These are phyloP conservation scores for Lactarius deliciosus DNA, from an alignment of 768 basidiomycete species.

Conservation along the genomic window DNA sequence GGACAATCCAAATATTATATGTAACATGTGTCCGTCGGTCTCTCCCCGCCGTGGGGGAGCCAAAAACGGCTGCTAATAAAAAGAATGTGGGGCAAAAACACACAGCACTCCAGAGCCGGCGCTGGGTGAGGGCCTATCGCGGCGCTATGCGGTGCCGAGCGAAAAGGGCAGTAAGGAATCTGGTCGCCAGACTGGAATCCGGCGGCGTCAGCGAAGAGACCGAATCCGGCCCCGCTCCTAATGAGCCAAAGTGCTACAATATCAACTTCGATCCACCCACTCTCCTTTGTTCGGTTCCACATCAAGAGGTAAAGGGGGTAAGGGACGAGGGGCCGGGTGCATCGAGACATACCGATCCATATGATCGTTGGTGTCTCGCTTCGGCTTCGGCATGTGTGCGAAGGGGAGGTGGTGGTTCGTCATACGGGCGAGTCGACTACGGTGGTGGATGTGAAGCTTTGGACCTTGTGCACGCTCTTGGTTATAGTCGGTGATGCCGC, in stretches of 20 bases:
- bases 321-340: neutral
- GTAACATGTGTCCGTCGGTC: neutral
- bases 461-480: neutral
- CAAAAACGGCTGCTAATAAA: neutral
- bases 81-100: neutral
- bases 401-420: neutral
- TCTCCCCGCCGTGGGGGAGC: neutral
- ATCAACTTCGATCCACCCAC: neutral
- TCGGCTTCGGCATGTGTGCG: neutral
- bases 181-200: neutral
- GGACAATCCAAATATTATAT: neutral
- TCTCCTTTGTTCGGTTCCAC: neutral
- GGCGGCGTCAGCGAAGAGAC: neutral
- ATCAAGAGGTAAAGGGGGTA: neutral
- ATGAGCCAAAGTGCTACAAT: neutral
- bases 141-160: neutral
- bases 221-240: neutral
- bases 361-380: neutral
- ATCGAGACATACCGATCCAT: neutral
- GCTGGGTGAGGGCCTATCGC: neutral
- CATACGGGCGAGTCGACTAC: constrained; percentile 3
- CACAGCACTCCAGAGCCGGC: neutral
- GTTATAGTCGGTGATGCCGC: neutral
- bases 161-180: neutral
- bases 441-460: neutral